phyloP scores from a whole-genome alignment of 192 early-diverging fungal genomes.

The Coemansia sp. region DNA sequence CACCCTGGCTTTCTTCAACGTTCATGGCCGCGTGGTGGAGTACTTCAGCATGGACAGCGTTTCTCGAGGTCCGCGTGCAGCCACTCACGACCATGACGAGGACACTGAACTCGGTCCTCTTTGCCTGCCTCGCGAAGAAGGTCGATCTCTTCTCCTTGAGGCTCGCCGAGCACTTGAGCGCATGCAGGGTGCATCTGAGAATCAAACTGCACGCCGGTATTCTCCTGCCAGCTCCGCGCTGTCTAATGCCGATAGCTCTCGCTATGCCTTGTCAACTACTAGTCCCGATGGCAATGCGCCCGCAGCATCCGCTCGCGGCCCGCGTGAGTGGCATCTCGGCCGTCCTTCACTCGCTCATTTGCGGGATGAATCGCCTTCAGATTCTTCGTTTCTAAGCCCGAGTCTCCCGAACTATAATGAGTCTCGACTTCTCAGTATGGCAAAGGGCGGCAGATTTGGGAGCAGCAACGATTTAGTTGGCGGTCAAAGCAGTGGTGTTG shows the following conservation, averaged over 20 bases:
- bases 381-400: slow-evolving; percentile 3
- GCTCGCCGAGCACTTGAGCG: slow-evolving; percentile 48
- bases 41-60: slow-evolving; percentile 56
- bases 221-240: slow-evolving; percentile 26
- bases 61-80: slow-evolving; percentile 6
- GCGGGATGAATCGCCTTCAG: slow-evolving; percentile 19
- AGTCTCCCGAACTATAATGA: slow-evolving; percentile 3
- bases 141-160: slow-evolving; percentile 44
- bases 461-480: slow-evolving; percentile 18
- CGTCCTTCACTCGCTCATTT: slow-evolving; percentile 37
- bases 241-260: slow-evolving; percentile 20
- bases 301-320: slow-evolving; percentile 10
- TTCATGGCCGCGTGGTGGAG: slow-evolving; percentile 78
- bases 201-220: slow-evolving; percentile 15
- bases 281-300: slow-evolving; percentile 11
- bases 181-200: slow-evolving; percentile 26
- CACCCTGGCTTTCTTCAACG: slow-evolving; percentile 71
- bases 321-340: slow-evolving; percentile 49
- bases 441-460: slow-evolving; percentile 5
- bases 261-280: slow-evolving; percentile 10
- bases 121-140: slow-evolving; percentile 49
- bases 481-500: not conserved
- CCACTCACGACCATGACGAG: slow-evolving; percentile 23
- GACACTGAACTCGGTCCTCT: slow-evolving; percentile 43
- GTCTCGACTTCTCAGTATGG: slow-evolving; percentile 7